Conservation (phyloP, 2,329 filamentous ascomycete genomes). For the Cladorrhinum sp. region DNA sequence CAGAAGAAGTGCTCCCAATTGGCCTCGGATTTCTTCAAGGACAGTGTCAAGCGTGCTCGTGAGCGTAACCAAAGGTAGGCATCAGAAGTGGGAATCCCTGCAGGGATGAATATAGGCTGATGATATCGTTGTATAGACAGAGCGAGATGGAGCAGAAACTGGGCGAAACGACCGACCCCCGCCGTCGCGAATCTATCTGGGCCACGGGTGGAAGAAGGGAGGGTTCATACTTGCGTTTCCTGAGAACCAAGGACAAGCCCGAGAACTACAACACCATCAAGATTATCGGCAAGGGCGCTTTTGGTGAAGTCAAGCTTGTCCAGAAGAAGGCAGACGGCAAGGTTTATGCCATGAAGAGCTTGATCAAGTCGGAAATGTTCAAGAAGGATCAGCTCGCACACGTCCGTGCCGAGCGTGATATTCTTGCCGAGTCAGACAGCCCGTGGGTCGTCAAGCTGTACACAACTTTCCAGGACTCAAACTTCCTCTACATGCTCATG, state of each 20-base stretch:
- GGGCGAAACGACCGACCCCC: conserved; percentile 69
- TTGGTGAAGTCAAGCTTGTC: conserved; percentile 96
- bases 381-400: conserved; percentile 98
- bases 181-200: conserved; percentile 80
- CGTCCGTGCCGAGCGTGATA: conserved; percentile 95
- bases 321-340: conserved; percentile 95
- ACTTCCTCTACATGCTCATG: conserved; percentile 99
- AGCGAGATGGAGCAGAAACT: conserved; percentile 88
- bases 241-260: conserved; percentile 88
- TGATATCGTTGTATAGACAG: conserved; percentile 56
- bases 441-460: conserved; percentile 98
- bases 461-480: conserved; percentile 94
- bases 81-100: neutral
- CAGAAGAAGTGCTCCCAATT: conserved; percentile 67
- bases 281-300: conserved; percentile 98
- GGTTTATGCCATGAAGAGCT: conserved; percentile 96
- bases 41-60: conserved; percentile 92
- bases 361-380: conserved; percentile 99
- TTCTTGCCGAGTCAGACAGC: conserved; percentile 97
- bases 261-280: conserved; percentile 96
- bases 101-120: conserved; percentile 4
- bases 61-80: conserved; percentile 89
- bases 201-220: conserved; percentile 83
- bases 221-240: conserved; percentile 87
- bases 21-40: conserved; percentile 93